Evolutionary conservation across 148 eudicot genomes (phyloP), one percentile per base, ranked within the genome.

Genomic region (Fagopyrum homotropicum): DNA sequence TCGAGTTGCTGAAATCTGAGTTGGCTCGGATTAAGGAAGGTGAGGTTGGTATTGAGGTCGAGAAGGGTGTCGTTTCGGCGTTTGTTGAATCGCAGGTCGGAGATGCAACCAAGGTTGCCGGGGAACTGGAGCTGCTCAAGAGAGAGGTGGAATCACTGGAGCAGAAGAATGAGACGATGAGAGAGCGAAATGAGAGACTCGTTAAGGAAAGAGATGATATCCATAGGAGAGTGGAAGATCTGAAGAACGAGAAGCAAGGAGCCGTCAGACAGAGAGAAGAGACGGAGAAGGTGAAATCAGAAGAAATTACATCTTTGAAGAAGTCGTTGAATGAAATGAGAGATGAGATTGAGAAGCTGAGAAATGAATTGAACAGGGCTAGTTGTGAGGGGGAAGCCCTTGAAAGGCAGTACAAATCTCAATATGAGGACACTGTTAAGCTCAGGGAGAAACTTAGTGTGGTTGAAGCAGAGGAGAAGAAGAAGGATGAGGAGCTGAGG

Each of bases 221-320:
- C 40, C 84, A 79, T 76, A 70, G 43, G 80, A 84, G 10, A 46
- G 19, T 86, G 80, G 50, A 73, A 59, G 73, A 74, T 51, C 45
- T 84, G 64, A 84, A 85, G 87, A 81, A 64, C 40, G 85, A 89
- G 29, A 61, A 82, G 83, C 60, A 52, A 11, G 83, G 64, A 10
- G 77, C 82, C 49, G 22, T 76, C 75, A 75, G 76, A 16, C 85
- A 84, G 79, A 89, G 72, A 61, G 77, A 79, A 10, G 93, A 80
- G 78, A 64, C 81, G 12, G 82, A 84, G 85, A 77, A 77, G 74
- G 75, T 60, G 35, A 80, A 80, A 64, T 56, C 73, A 15, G 88
- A 81, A 29, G 83, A 80, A 72, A 81, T 90, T 82, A 83, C 43
- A 80, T 30, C 54, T 45, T 75, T 91, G 87, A 73, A 76, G 80